phyloP scores from a whole-genome alignment of 2,329 filamentous ascomycete genomes.

The Periconia macrospinosa region DNA sequence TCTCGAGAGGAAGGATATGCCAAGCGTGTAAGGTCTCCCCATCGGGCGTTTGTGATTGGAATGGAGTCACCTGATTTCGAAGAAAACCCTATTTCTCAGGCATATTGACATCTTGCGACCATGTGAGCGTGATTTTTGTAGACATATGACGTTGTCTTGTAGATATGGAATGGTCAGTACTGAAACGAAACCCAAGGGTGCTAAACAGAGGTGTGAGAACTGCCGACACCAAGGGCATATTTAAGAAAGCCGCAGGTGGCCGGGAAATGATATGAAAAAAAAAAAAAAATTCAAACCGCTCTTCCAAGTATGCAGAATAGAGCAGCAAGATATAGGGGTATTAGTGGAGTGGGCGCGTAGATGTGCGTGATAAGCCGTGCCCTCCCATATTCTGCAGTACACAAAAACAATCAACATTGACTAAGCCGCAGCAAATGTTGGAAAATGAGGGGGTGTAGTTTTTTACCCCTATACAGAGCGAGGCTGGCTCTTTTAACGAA shows the following conservation, averaged over 20 bases:
- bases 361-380: too few relatives aligned
- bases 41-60: slow-evolving; percentile 48
- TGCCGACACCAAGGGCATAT: slow-evolving; percentile 21
- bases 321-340: not conserved
- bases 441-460: too few relatives aligned
- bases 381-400: too few relatives aligned
- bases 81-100: slow-evolving; percentile 55
- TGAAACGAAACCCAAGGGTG: slow-evolving; percentile 45
- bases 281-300: not conserved
- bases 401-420: too few relatives aligned
- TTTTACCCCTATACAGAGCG: slow-evolving; percentile 4
- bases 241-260: not conserved
- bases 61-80: slow-evolving; percentile 53
- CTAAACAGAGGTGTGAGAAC: slow-evolving; percentile 25
- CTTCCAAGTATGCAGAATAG: not conserved
- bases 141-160: slow-evolving; percentile 61
- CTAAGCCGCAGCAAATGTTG: not conserved
- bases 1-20: slow-evolving; percentile 53
- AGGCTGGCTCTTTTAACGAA: too few relatives aligned
- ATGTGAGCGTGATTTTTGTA: slow-evolving; percentile 59
- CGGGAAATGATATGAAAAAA: not conserved
- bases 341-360: too few relatives aligned
- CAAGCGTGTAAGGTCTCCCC: slow-evolving; percentile 48
- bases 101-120: slow-evolving; percentile 55
- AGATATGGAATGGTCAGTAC: slow-evolving; percentile 52